Percentiles rank a stretch among this genome's conserved stretches.
phyloP scores from a whole-genome alignment of 805 yeast genomes.

The Candida fluviatilis region DNA sequence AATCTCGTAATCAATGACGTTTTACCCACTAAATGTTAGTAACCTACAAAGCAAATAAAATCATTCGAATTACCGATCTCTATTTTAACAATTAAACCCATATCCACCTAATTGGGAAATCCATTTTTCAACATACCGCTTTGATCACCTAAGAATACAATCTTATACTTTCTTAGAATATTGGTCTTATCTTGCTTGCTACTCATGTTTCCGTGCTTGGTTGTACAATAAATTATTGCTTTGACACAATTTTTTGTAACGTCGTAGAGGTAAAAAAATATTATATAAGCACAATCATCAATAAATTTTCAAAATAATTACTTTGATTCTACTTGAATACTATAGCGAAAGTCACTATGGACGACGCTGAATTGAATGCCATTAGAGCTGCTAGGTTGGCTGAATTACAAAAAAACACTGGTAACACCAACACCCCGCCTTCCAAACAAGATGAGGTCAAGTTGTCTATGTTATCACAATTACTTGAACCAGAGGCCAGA shows the following conservation, averaged over 20 bases:
- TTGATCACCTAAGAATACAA: slow-evolving; percentile 95
- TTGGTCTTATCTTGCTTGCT: slow-evolving; percentile 24
- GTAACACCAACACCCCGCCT: slow-evolving; percentile 25
- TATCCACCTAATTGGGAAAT: no score
- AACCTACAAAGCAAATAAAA: background rate
- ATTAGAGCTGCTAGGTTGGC: slow-evolving; percentile 89
- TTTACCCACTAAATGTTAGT: slow-evolving; percentile 63
- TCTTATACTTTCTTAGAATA: slow-evolving; percentile 67
- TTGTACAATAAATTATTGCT: no score
- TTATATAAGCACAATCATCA: background rate
- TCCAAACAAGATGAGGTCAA: slow-evolving; percentile 36
- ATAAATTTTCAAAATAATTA: background rate
- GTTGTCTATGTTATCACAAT: slow-evolving; percentile 51
- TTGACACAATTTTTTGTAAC: no score
- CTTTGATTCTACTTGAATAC: background rate
- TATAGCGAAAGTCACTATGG: slow-evolving; percentile 48
- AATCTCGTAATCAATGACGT: slow-evolving; percentile 95
- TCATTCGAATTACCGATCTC: background rate
- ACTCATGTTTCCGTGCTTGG: background rate
- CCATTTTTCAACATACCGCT: slow-evolving; percentile 47
- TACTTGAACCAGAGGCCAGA: slow-evolving; percentile 77
- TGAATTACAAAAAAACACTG: slow-evolving; percentile 65
- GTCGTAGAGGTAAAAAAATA: background rate
- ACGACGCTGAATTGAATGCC: slow-evolving; percentile 81
- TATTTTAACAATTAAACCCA: no score